Evolutionary conservation across 106 monocot genomes (phyloP), one percentile per base, ranked within the genome.

Genomic region (Dactylorhiza incarnata): DNA sequence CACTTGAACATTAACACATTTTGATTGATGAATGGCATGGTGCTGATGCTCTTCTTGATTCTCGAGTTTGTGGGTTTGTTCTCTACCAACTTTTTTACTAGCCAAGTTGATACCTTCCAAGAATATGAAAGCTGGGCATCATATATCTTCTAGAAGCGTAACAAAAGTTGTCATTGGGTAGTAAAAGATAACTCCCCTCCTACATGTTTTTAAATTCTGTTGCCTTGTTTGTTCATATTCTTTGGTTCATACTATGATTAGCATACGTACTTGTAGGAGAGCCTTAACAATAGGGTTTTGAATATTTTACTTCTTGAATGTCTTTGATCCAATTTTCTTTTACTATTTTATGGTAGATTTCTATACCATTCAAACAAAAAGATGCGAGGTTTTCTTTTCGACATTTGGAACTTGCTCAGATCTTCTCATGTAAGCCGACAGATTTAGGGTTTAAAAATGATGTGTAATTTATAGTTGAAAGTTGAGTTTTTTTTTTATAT

Each of bases 401-500:
- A 51, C 14, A 10, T 51, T 14, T 51, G 29, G 29, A 29, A 29
- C 29, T 29, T 58, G 24, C 65, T 29, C 65, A 65, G 4, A 26
- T 29, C 26, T 51, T 65, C 12, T 65, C 12, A 25, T 65, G 6
- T 22, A 58, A 20, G 19, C 58, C n/a, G 20, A 58, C n/a, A 58
- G 58, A 15, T 55, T 55, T 55, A 55, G 14, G 55, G 4, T 54
- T n/a, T 55, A 14, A 55, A 2, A 58, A 58, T 65, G 58, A 20
- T 65, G 65, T 65, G 29, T 65, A 29, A 29, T 12, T 65, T 65
- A 23, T 65, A 17, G 7, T 29, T 65, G 45, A 69, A 45, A 17
- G n/a, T 45, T 69, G 69, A 69, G 45, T 11, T 45, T 45, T 69
- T 45, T 69, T 69, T 69, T 12, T 29, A 11, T 65, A 58, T 58